Conservation (phyloP, 2,329 filamentous ascomycete genomes). For the Colletotrichum musicola region DNA sequence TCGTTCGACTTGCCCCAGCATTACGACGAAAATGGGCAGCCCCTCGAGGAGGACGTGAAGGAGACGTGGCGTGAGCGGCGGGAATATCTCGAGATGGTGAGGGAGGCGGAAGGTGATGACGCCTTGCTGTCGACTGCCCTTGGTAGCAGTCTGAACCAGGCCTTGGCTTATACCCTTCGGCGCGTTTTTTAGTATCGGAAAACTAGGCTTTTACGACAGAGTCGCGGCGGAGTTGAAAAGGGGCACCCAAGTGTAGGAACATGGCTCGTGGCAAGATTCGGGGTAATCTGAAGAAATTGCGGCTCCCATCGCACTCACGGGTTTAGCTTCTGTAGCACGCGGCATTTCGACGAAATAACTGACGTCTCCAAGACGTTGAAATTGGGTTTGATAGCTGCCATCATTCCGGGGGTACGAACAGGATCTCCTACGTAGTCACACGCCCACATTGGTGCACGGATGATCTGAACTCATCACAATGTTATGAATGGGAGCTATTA, state of each 20-base stretch:
- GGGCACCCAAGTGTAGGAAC: not conserved
- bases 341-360: no score
- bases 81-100: conserved; percentile 13
- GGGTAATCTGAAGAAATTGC: no score
- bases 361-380: no score
- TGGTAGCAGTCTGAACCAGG: conserved; percentile 5
- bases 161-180: conserved; percentile 8
- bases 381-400: no score
- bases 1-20: conserved; percentile 5
- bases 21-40: conserved; percentile 10
- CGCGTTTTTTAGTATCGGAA: not conserved
- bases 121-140: not conserved
- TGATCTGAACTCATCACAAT: no score
- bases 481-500: no score
- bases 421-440: no score
- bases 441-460: no score
- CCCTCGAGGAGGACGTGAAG: not conserved
- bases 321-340: no score
- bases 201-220: not conserved
- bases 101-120: conserved; percentile 4
- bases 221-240: not conserved
- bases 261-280: not conserved
- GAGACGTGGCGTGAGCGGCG: conserved; percentile 1
- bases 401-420: no score
- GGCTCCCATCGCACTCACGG: no score